Percentiles rank a stretch among this genome's conserved stretches.
Evolutionary conservation across 2,329 filamentous ascomycete genomes (phyloP).

Genomic region (Rugonectria rugulosa): DNA sequence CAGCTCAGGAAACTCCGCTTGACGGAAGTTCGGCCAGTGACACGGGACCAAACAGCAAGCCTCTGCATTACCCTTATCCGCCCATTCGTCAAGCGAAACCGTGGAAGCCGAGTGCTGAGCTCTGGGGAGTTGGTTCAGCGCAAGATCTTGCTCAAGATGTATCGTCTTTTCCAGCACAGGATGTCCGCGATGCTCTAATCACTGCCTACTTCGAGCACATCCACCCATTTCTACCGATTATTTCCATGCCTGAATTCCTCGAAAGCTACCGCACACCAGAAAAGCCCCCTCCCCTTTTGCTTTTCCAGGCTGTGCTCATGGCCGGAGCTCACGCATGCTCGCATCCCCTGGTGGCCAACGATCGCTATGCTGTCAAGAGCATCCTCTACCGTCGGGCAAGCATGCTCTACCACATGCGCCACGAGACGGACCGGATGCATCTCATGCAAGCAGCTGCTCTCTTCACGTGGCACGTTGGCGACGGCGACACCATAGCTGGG

Average conservation of each 20-base stretch:
- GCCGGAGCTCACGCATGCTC: slow-evolving; percentile 35
- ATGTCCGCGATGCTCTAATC: slow-evolving; percentile 36
- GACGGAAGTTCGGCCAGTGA: slow-evolving; percentile 26
- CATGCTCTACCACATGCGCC: slow-evolving; percentile 38
- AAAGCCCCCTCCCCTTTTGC: slow-evolving; percentile 27
- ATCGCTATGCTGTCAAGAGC: slow-evolving; percentile 38
- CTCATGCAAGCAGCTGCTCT: slow-evolving; percentile 34
- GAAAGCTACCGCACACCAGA: slow-evolving; percentile 31
- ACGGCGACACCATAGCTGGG: slow-evolving; percentile 33
- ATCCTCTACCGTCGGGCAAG: slow-evolving; percentile 34
- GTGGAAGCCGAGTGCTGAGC: slow-evolving; percentile 30
- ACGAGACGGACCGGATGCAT: slow-evolving; percentile 35
- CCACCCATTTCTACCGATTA: slow-evolving; percentile 34
- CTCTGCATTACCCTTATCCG: slow-evolving; percentile 36
- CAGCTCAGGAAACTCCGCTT: slow-evolving; percentile 26
- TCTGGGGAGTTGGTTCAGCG: slow-evolving; percentile 30
- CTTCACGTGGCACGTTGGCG: slow-evolving; percentile 37
- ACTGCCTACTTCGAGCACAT: slow-evolving; percentile 36
- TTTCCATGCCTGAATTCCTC: slow-evolving; percentile 36
- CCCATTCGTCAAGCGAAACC: slow-evolving; percentile 34
- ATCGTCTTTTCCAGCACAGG: slow-evolving; percentile 33
- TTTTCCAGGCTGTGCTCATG: slow-evolving; percentile 37
- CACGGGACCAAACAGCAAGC: slow-evolving; percentile 7
- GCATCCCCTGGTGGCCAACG: slow-evolving; percentile 32
- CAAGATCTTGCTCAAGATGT: slow-evolving; percentile 34